Base-by-base conservation (phyloP, 2,329 filamentous ascomycete species). In the Fusarium kyushuense region DNA sequence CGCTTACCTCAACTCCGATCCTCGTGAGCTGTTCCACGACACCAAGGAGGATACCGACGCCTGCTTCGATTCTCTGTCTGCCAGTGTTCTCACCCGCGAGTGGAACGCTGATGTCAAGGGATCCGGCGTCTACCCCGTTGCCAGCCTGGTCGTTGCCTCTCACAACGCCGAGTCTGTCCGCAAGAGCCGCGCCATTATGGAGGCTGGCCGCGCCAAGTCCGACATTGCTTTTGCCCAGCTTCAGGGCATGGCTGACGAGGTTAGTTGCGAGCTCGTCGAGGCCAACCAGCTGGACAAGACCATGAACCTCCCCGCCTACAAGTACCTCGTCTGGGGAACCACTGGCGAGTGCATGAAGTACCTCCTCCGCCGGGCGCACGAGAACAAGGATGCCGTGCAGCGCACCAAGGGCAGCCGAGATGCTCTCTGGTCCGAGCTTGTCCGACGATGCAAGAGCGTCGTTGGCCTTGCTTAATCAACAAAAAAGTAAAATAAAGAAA, bases 181-280 rank as follows among this genome's bases (percentile, higher is more conserved):
- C 25, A 83, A 81, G 48, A 86, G 86, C 16, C 84, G 85, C 25
- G 80, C 79, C 14, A 78, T 90, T 27, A 81, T 86, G 58, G 83
- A 84, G 69, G 77, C 74, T 9, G 81, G 81, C 14, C 75, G 73
- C 11, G 80, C 80, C 65, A 79, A 79, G 74, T 79, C 78, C 0
- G 75, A 76, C 25, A 74, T 82, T 42, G 77, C 79, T 1, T 83
- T 81, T 46, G 82, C 92, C 4, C 94, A 97, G 80, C 86, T 97
- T 1, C 92, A 95, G 82, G 94, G 95, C 40, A 98, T 98, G 95
- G 95, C 95, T 2, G 95, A 98, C 72, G 94, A 97, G 76, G 89
- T 98, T 53, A 93, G 90, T 76, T 90, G 87, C 75, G 87, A 89
- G 76, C 79, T 90, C 16, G 78, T 81, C 32, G 77, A 80, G 65